Evolutionary conservation across 768 basidiomycete species (phyloP).

Genomic region (Podaxis sp.): DNA sequence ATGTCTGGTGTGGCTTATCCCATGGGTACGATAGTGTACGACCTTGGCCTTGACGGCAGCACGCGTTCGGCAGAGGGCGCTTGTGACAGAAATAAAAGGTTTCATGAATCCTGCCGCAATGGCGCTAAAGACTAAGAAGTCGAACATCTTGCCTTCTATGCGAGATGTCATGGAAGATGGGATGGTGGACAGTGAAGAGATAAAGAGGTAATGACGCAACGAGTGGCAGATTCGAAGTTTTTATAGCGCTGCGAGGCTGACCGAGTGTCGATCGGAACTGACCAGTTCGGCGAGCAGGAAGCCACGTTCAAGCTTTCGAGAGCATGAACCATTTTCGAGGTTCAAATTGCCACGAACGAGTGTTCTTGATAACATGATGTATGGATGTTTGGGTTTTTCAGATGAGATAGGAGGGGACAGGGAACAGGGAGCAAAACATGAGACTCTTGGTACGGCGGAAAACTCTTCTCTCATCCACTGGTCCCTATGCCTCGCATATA

Average conservation of each 20-base stretch:
- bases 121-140: neutral
- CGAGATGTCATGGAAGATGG: neutral
- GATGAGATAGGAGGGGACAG: neutral
- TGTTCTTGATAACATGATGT: neutral
- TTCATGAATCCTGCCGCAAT: neutral
- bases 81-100: neutral
- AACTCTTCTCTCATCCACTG: neutral
- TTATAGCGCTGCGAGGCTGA: neutral
- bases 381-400: neutral
- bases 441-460: neutral
- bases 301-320: too few species aligned
- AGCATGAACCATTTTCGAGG: too few species aligned
- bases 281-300: neutral
- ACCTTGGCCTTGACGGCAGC: neutral
- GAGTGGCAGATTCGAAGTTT: neutral
- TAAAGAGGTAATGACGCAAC: neutral
- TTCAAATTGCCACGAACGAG: too few species aligned
- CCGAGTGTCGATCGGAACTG: neutral
- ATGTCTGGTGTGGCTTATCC: neutral
- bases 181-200: neutral
- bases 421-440: neutral
- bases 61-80: neutral
- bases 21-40: neutral
- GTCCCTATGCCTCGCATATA: constrained; percentile 1
- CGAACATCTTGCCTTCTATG: neutral